These are phyloP conservation scores for Claviceps sp. DNA, from an alignment of 2,329 filamentous ascomycete genomes.

Conservation along the genomic window DNA sequence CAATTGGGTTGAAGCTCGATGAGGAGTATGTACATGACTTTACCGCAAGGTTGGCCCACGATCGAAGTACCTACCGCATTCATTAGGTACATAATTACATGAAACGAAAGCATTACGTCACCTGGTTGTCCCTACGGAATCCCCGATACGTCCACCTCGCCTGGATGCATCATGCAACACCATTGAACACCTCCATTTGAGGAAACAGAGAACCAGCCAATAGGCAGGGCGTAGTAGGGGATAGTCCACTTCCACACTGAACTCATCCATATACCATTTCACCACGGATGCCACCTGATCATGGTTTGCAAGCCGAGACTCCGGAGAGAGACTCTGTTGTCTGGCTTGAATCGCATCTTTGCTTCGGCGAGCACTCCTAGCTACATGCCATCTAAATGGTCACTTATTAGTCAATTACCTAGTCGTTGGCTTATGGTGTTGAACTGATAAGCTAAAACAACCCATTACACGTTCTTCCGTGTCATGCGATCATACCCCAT, in stretches of 20 bases:
- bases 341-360: slow-evolving; percentile 1
- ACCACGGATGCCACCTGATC: neutral
- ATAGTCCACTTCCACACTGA: slow-evolving; percentile 47
- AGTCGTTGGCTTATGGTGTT: neutral
- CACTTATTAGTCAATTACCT: no score
- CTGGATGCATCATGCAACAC: no score
- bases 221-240: slow-evolving; percentile 64
- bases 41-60: no score
- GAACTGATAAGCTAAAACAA: neutral
- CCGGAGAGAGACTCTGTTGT: neutral
- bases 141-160: no score
- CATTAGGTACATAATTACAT: no score
- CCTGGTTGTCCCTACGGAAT: no score
- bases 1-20: no score
- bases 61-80: no score
- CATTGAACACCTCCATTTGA: no score
- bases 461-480: neutral
- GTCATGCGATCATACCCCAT: neutral
- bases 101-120: no score
- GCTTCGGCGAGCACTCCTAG: neutral
- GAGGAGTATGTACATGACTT: no score
- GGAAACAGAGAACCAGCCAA: slow-evolving; percentile 24
- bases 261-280: slow-evolving; percentile 4
- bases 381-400: neutral
- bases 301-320: neutral